These are phyloP conservation scores for Apodospora peruviana DNA, from an alignment of 495 filamentous ascomycete genomes.

Conservation along the genomic window DNA sequence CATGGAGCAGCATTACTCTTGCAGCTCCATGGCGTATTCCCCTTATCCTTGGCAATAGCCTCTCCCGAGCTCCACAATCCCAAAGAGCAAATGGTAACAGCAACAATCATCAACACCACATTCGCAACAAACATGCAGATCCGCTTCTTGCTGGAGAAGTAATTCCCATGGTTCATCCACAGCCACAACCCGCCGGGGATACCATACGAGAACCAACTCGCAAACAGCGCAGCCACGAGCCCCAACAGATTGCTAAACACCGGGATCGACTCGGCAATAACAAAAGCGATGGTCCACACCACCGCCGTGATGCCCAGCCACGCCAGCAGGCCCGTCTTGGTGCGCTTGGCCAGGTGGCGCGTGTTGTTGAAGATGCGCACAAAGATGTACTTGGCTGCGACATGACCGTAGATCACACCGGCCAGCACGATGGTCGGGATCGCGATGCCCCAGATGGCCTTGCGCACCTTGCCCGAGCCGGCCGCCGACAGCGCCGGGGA, in stretches of 20 bases:
- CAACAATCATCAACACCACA: constrained; percentile 6
- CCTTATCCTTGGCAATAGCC: constrained; percentile 11
- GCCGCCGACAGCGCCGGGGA: constrained; percentile 22
- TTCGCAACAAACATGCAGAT: constrained; percentile 5
- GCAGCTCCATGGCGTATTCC: constrained; percentile 9
- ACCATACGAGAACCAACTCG: constrained; percentile 48
- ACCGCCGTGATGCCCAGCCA: constrained; percentile 46
- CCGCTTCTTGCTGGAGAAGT: constrained; percentile 16
- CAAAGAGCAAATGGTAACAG: constrained; percentile 4
- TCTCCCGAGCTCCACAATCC: constrained; percentile 13
- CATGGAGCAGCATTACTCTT: constrained; percentile 10
- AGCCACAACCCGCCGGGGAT: constrained; percentile 49
- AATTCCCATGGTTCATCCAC: constrained; percentile 42
- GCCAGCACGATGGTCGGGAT: constrained; percentile 59
- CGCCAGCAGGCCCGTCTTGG: constrained; percentile 7
- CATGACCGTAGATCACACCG: constrained; percentile 56
- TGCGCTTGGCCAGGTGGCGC: constrained; percentile 12
- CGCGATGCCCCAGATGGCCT: constrained; percentile 62
- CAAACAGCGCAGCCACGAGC: constrained; percentile 40
- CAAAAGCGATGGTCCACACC: constrained; percentile 54
- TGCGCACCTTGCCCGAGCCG: constrained; percentile 29
- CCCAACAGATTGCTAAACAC: constrained; percentile 52
- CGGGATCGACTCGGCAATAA: constrained; percentile 55
- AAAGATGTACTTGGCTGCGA: constrained; percentile 49
- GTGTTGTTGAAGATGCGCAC: constrained; percentile 42